Base-by-base conservation (phyloP, 176 grass and related monocot species). In the Miscanthus lutarioriparius region DNA sequence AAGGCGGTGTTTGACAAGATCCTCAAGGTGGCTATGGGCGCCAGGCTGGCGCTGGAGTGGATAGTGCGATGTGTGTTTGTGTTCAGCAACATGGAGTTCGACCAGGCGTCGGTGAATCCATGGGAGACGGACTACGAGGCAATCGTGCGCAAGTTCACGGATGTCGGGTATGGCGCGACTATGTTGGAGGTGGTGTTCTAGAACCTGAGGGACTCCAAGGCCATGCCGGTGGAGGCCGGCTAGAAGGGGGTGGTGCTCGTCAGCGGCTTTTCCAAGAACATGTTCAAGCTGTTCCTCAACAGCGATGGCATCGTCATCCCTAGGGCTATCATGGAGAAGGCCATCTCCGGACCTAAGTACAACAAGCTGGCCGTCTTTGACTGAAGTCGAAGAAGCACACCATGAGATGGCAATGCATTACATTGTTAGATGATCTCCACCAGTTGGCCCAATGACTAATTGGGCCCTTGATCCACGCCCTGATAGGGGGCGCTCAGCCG, bases 61-160 rank as follows among this genome's bases (percentile, higher is more conserved):
- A 97, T 94, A 90, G 82, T 94, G 64, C 80, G 69, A 82, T 61
- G 39, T 41, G 83, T 97, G 76, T 88, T 97, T 30, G 92, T 94
- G 66, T 97, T 97, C 89, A 97, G 92, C 54, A 92, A 97, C 84
- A 92, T 97, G 95, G 95, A 97, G 80, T 97, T 97, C 83, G 95
- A 97, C 45, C 0, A 56, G 76, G 95, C 92, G 49, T 94, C 92
- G 27, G 67, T 26, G 13, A 75, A 47, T 15, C 64, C 77, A 4
- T 97, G 92, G 95, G 95, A 97, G 79, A 97, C 95, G 22, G 92
- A 94, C 74, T 73, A 97, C 70, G 92, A 91, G 95, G 92, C 90
- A 45, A 89, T 92, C 74, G 53, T 17, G 19, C 41, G 90, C 44
- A 97, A 94, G 84, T 97, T 88, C 41, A 23, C 16, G 14, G 76